These are phyloP conservation scores for Arthrobotrys sphaeroides DNA, from an alignment of 2,329 filamentous ascomycete species.

Conservation along the genomic window DNA sequence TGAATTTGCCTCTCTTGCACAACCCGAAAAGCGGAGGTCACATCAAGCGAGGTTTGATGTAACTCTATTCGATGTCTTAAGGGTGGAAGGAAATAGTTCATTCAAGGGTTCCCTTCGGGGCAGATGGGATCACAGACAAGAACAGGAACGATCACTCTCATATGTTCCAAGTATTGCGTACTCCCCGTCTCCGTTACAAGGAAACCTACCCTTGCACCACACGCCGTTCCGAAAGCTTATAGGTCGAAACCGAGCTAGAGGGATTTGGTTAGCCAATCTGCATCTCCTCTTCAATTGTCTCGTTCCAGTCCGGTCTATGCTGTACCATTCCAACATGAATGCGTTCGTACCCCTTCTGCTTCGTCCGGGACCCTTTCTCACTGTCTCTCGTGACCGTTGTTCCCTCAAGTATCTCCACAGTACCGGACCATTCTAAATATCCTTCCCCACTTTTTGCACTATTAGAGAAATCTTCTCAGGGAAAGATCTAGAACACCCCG, in stretches of 20 bases:
- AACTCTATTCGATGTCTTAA: conserved; percentile 6
- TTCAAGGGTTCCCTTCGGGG: not conserved
- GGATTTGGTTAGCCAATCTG: not conserved
- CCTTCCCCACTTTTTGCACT: not conserved
- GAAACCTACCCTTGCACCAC: not conserved
- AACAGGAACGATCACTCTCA: not conserved
- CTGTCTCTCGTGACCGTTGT: not conserved
- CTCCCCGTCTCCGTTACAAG: not conserved
- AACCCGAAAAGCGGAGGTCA: conserved; percentile 44
- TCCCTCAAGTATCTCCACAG: not conserved
- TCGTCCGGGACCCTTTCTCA: not conserved
- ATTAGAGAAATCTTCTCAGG: not conserved
- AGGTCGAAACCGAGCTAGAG: not conserved
- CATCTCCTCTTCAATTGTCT: not conserved
- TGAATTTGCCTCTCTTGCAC: conserved; percentile 15
- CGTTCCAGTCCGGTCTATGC: conserved; percentile 21
- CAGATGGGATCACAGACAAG: not conserved
- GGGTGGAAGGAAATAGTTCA: not conserved
- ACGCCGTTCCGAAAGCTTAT: not conserved
- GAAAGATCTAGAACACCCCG: conserved; percentile 24
- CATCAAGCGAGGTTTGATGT: conserved; percentile 42
- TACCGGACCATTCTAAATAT: not conserved
- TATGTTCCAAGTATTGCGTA: conserved; percentile 18
- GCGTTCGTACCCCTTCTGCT: not conserved
- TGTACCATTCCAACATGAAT: conserved; percentile 26